Conservation (phyloP, 768 basidiomycete genomes). For the Rhizopogon sp. region DNA sequence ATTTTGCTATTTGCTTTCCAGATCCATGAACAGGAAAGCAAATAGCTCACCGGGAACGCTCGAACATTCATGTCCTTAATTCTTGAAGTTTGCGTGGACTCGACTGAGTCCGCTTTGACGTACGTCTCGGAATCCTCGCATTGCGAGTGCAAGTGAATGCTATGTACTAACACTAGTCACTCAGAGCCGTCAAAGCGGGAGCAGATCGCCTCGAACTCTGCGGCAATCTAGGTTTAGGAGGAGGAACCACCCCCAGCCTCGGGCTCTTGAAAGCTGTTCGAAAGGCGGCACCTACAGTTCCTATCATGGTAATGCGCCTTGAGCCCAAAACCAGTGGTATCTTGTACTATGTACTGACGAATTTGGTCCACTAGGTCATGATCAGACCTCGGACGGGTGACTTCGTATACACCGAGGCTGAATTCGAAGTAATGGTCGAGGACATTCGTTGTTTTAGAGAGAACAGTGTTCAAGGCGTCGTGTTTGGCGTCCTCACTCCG, state of each 20-base stretch:
- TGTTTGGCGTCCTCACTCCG: slow-evolving; percentile 55
- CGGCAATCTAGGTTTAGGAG: slow-evolving; percentile 63
- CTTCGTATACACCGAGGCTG: slow-evolving; percentile 65
- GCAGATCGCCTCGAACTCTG: slow-evolving; percentile 79
- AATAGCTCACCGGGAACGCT: too few relatives aligned
- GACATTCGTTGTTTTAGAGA: slow-evolving; percentile 63
- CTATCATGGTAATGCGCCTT: slow-evolving; percentile 55
- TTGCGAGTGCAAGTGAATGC: background rate
- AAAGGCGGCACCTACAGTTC: slow-evolving; percentile 40
- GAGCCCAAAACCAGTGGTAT: background rate
- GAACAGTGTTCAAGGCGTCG: slow-evolving; percentile 57
- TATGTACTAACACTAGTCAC: slow-evolving; percentile 1
- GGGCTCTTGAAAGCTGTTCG: slow-evolving; percentile 63
- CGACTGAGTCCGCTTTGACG: slow-evolving; percentile 65
- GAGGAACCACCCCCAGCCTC: slow-evolving; percentile 79
- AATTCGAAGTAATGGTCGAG: slow-evolving; percentile 69
- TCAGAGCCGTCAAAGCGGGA: slow-evolving; percentile 65
- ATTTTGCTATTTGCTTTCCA: too few relatives aligned
- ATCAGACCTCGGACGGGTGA: slow-evolving; percentile 76
- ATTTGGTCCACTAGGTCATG: slow-evolving; percentile 51
- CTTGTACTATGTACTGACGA: background rate
- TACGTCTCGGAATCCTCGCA: slow-evolving; percentile 27
- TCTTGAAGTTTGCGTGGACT: slow-evolving; percentile 71
- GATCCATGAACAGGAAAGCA: too few relatives aligned
- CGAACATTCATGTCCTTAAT: background rate